Conservation (phyloP, 345 rosid genomes). For the Sonneratia caseolaris region DNA sequence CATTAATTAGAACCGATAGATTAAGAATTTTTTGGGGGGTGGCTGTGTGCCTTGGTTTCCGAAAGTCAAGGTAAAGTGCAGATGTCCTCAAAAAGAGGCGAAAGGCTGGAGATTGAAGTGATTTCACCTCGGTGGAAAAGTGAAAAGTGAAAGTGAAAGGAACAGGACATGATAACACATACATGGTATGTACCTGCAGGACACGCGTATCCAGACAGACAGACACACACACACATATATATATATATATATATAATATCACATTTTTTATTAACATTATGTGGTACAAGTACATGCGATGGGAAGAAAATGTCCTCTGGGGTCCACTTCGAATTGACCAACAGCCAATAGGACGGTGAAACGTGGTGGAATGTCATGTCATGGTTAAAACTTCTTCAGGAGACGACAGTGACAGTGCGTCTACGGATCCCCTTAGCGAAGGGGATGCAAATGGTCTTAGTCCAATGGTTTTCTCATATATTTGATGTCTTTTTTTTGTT, state of each 20-base stretch:
- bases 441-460: no score
- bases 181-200: no score
- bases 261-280: neutral
- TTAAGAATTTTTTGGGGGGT: no score
- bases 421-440: no score
- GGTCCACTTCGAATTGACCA: slow-evolving; percentile 5
- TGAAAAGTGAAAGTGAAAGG: neutral
- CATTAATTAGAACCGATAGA: no score
- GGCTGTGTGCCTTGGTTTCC: no score
- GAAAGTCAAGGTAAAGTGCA: no score
- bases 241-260: neutral
- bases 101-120: neutral
- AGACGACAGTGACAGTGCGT: neutral
- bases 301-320: slow-evolving; percentile 2
- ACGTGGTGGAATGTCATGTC: slow-evolving; percentile 18
- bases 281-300: neutral
- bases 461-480: no score
- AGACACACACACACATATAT: neutral
- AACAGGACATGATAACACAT: neutral
- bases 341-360: slow-evolving; percentile 15
- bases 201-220: neutral
- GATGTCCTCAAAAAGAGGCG: neutral
- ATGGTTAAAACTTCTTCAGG: neutral
- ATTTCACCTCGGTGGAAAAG: neutral
- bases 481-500: no score